phyloP scores from a whole-genome alignment of 129 eudicot species.

The Arctium minus region DNA sequence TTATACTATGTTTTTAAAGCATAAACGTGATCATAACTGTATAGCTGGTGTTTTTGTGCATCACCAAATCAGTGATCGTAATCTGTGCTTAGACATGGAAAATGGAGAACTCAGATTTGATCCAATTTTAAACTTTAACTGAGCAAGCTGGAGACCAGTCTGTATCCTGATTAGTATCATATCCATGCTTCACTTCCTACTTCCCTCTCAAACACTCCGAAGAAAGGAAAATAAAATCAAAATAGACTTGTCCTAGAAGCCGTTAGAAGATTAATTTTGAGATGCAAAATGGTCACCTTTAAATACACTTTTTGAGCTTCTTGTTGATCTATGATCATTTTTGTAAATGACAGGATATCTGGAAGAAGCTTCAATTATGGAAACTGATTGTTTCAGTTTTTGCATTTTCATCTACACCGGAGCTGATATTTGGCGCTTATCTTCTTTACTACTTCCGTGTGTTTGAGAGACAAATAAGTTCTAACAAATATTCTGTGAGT shows the following conservation, averaged over 20 bases:
- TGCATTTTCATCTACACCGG: conserved; percentile 92
- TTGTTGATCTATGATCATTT: conserved; percentile 10
- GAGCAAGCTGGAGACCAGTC: background rate
- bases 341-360: conserved; percentile 68
- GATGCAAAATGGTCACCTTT: background rate
- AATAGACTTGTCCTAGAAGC: background rate
- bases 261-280: background rate
- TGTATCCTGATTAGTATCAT: background rate
- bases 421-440: conserved; percentile 84
- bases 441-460: conserved; percentile 94
- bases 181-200: background rate
- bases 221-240: background rate
- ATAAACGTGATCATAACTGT: background rate
- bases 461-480: conserved; percentile 96
- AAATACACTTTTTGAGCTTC: conserved; percentile 5
- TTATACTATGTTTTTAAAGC: background rate
- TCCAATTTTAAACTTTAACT: background rate
- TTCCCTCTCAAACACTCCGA: background rate
- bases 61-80: background rate
- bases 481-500: conserved; percentile 91
- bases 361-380: conserved; percentile 84
- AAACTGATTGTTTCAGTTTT: conserved; percentile 76
- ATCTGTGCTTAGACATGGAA: background rate
- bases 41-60: background rate
- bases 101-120: background rate